Evolutionary conservation across 1,284 basidiomycete genomes (phyloP).

Genomic region (Trichosporon sp.): DNA sequence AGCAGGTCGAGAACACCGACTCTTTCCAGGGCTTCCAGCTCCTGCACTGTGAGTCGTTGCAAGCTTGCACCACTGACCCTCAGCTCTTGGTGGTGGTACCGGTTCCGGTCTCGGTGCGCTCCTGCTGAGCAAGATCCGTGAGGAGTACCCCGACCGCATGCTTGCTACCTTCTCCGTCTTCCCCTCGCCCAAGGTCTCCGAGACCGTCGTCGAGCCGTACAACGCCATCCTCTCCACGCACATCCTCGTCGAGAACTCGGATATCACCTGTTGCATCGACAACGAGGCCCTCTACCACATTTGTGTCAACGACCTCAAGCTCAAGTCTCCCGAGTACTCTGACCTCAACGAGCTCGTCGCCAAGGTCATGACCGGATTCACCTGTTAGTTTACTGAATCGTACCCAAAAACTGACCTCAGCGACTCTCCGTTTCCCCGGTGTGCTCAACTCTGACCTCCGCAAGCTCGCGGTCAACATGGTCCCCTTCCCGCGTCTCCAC

Average conservation of each 20-base stretch:
- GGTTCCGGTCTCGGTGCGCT: constrained; percentile 80
- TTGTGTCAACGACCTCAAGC: constrained; percentile 66
- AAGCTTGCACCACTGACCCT: neutral
- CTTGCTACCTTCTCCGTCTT: constrained; percentile 86
- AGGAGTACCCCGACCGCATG: constrained; percentile 93
- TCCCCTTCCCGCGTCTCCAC: constrained; percentile 88
- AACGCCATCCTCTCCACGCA: constrained; percentile 85
- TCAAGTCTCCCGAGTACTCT: constrained; percentile 63
- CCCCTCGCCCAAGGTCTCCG: constrained; percentile 89
- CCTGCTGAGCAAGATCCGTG: constrained; percentile 74
- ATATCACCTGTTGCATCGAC: constrained; percentile 75
- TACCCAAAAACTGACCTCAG: constrained; percentile 21
- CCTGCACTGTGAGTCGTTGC: constrained; percentile 58
- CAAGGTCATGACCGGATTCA: constrained; percentile 47
- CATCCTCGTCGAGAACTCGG: constrained; percentile 85
- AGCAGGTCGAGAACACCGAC: constrained; percentile 74
- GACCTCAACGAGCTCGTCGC: constrained; percentile 68
- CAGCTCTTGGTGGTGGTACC: constrained; percentile 81
- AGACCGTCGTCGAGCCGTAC: constrained; percentile 89
- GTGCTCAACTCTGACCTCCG: constrained; percentile 90
- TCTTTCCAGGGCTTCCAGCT: constrained; percentile 91
- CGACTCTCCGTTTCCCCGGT: constrained; percentile 58
- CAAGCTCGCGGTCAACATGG: constrained; percentile 86
- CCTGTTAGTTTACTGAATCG: constrained; percentile 22
- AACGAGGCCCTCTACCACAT: constrained; percentile 95